Base-by-base conservation (phyloP, 1,284 basidiomycete species). In the Cutaneotrichosporon daszewskae region DNA sequence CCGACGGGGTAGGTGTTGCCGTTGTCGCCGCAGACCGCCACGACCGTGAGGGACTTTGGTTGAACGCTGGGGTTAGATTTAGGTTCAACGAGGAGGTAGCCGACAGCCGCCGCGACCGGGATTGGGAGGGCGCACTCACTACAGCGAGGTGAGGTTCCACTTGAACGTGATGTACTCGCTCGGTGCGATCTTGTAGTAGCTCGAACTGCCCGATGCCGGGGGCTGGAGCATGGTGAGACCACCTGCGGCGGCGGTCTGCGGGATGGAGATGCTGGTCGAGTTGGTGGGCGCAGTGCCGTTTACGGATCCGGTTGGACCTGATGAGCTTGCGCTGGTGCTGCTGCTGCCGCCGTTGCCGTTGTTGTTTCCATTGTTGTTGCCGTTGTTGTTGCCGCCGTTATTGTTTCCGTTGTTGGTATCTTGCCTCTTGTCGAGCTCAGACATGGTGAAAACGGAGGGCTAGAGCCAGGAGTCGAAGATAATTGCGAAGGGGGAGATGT, bases 1-100 rank as follows among this genome's bases (percentile, higher is more conserved):
- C 87, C 88, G 1, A 95, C 81, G 3, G 85, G 79, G 65, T 91
- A 95, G 6, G 87, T 90, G 69, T 86, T 84, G 7, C 85, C 85
- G 63, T 91, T 90, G 16, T 66, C 65, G 9, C 82, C 81, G 65
- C 86, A 85, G 33, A 83, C 76, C 18, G 90, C 91, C 36, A 80
- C 78, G 49, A 94, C 75, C 10, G 91, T 94, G 51, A 95, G 75
- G 47, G 75, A 72, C 1, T 79, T 77, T 0, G 89, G 88, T 0
- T 77, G 78, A 27, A 77, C 77, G 35, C 65, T 68, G 58, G 5
- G 8, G 37, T 44, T 28, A 43, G 37, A 14, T 6, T 31, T 31
- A 16, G n/a, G n/a, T n/a, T n/a, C n/a, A n/a, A n/a, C 32, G 10
- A 33, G 18, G 25, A 34, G 24, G 23, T 19, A 31, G 23, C n/a